phyloP scores from a whole-genome alignment of 371 early-diverging fungal species.

The Actinomortierella wolfii region DNA sequence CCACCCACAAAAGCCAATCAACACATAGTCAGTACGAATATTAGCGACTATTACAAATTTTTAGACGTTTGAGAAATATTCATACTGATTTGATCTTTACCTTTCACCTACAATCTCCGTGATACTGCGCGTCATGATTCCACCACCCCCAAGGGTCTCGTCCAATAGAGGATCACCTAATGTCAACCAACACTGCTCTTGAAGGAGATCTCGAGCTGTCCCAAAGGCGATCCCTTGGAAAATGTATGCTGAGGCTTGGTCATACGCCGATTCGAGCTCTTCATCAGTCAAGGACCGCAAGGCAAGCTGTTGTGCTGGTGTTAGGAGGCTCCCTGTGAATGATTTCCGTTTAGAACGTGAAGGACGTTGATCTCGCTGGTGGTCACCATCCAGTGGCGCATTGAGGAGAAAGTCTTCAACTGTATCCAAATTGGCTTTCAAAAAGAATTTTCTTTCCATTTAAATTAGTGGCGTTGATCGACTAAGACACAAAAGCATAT shows the following conservation, averaged over 20 bases:
- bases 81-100: too few relatives aligned
- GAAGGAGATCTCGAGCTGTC: constrained; percentile 24
- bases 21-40: too few relatives aligned
- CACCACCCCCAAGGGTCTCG: constrained; percentile 54
- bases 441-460: too few relatives aligned
- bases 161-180: constrained; percentile 62
- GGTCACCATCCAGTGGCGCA: constrained; percentile 12
- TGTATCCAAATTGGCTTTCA: constrained; percentile 20
- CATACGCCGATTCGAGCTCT: constrained; percentile 19
- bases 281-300: constrained; percentile 14
- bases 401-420: constrained; percentile 40
- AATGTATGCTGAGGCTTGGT: constrained; percentile 24
- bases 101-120: constrained; percentile 71
- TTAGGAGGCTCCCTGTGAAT: too few relatives aligned
- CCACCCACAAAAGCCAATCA: too few relatives aligned
- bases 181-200: constrained; percentile 49
- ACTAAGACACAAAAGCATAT: too few relatives aligned
- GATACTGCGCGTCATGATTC: constrained; percentile 62
- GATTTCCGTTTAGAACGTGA: too few relatives aligned
- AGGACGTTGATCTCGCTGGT: too few relatives aligned
- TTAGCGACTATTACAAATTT: too few relatives aligned
- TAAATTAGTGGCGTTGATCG: too few relatives aligned
- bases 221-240: constrained; percentile 30
- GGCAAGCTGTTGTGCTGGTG: too few relatives aligned
- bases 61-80: too few relatives aligned